phyloP scores from a whole-genome alignment of 495 filamentous ascomycete species.

The Penicillium roqueforti region DNA sequence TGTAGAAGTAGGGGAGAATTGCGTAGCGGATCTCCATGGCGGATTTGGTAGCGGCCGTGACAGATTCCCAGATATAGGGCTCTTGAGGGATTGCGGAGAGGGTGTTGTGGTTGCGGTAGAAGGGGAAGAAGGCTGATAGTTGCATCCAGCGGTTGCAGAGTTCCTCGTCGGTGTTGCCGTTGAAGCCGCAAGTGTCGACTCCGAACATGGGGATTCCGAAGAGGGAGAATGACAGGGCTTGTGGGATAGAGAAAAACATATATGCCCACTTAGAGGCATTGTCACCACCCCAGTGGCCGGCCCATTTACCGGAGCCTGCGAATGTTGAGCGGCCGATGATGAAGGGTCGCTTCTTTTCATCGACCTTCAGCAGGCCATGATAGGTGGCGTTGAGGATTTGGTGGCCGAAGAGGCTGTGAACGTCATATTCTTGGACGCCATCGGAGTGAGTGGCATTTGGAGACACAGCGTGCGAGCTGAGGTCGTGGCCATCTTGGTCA shows the following conservation, averaged over 20 bases:
- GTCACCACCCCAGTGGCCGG: constrained; percentile 87
- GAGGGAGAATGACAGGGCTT: constrained; percentile 73
- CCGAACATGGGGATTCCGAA: constrained; percentile 91
- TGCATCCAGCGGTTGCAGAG: constrained; percentile 88
- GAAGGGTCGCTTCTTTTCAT: constrained; percentile 69
- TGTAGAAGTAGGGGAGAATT: constrained; percentile 79
- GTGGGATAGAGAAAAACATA: constrained; percentile 76
- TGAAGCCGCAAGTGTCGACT: constrained; percentile 77
- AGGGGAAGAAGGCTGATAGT: constrained; percentile 79
- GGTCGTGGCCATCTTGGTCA: constrained; percentile 60
- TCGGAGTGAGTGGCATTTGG: constrained; percentile 77
- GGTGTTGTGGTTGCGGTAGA: constrained; percentile 82
- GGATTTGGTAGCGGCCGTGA: constrained; percentile 58
- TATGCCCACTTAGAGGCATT: constrained; percentile 65
- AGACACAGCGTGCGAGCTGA: constrained; percentile 67
- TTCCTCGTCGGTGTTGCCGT: constrained; percentile 64
- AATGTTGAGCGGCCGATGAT: constrained; percentile 85
- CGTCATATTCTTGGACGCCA: constrained; percentile 71
- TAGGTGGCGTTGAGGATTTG: constrained; percentile 79
- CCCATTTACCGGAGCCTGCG: constrained; percentile 72
- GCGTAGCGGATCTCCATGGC: constrained; percentile 74
- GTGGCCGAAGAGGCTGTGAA: constrained; percentile 73
- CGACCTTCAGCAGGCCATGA: constrained; percentile 59
- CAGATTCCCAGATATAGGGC: constrained; percentile 68
- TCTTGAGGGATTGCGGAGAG: constrained; percentile 64